Percentiles rank a stretch among this genome's conserved stretches.
phyloP scores from a whole-genome alignment of 2,329 filamentous ascomycete genomes.

The Aspergillus candidus region DNA sequence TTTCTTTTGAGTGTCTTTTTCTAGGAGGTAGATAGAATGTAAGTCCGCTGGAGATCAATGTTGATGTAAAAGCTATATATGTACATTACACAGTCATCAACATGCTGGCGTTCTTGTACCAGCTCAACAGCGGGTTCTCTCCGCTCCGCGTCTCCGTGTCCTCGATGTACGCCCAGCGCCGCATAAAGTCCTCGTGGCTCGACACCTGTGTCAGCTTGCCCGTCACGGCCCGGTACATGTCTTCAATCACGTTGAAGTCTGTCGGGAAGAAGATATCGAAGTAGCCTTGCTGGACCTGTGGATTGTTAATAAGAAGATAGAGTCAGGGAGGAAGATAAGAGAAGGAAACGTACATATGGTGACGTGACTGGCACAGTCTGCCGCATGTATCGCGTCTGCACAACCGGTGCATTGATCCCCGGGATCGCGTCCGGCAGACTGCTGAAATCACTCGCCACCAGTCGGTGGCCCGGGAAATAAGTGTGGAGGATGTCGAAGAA shows the following conservation, averaged over 20 bases:
- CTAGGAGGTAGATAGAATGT: too few species aligned
- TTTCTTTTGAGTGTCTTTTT: too few species aligned
- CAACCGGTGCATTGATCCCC: slow-evolving; percentile 87
- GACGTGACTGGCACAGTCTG: slow-evolving; percentile 85
- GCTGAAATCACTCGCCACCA: slow-evolving; percentile 88
- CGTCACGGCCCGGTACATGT: slow-evolving; percentile 87
- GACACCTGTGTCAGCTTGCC: slow-evolving; percentile 82
- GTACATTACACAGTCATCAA: slow-evolving; percentile 66
- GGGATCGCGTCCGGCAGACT: slow-evolving; percentile 72
- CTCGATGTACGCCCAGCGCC: slow-evolving; percentile 80
- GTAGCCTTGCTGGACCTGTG: slow-evolving; percentile 89
- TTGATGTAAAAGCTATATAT: background rate
- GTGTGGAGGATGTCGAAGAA: slow-evolving; percentile 88
- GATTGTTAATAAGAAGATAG: slow-evolving; percentile 4
- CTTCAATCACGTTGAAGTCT: slow-evolving; percentile 83
- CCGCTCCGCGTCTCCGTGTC: slow-evolving; percentile 84
- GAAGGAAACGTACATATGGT: slow-evolving; percentile 63
- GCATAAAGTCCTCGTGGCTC: slow-evolving; percentile 86
- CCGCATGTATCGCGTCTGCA: slow-evolving; percentile 87
- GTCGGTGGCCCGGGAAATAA: slow-evolving; percentile 83
- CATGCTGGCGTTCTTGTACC: slow-evolving; percentile 94
- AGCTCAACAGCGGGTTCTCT: slow-evolving; percentile 85
- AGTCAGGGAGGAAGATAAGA: background rate
- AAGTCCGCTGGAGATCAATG: background rate
- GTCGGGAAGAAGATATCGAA: slow-evolving; percentile 99